These are phyloP conservation scores for Pleurotus platypus DNA, from an alignment of 768 basidiomycete genomes.

Conservation along the genomic window DNA sequence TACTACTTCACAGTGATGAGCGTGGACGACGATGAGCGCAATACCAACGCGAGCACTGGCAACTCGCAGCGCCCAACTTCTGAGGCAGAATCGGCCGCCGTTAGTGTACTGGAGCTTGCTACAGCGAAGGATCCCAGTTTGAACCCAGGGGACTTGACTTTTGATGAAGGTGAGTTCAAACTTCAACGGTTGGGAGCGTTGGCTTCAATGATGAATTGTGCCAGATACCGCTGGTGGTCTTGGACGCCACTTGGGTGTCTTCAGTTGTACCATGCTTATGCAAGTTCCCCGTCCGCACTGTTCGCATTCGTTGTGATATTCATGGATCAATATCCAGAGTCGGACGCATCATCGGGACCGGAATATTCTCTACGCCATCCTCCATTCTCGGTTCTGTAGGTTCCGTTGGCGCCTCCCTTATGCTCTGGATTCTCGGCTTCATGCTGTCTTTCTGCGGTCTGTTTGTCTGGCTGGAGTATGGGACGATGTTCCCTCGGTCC, in stretches of 20 bases:
- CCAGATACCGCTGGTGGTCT: slow-evolving; percentile 52
- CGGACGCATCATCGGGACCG: slow-evolving; percentile 58
- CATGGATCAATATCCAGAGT: slow-evolving; percentile 21
- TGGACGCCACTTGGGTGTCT: slow-evolving; percentile 54
- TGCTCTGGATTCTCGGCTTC: slow-evolving; percentile 67
- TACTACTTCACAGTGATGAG: no score
- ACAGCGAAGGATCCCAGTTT: slow-evolving; percentile 4
- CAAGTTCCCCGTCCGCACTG: slow-evolving; percentile 13
- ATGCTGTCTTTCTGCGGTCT: slow-evolving; percentile 54
- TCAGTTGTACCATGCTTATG: slow-evolving; percentile 56
- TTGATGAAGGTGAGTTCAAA: slow-evolving; percentile 41
- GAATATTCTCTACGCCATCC: slow-evolving; percentile 63
- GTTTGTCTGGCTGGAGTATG: slow-evolving; percentile 63
- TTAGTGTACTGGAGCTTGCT: not conserved
- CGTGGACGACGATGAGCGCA: no score
- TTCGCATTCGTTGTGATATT: not conserved
- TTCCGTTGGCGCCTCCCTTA: slow-evolving; percentile 55
- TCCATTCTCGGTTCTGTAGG: slow-evolving; percentile 54
- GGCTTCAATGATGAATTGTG: not conserved
- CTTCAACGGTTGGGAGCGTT: not conserved
- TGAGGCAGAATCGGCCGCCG: no score
- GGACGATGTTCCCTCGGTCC: slow-evolving; percentile 60
- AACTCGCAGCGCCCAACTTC: no score
- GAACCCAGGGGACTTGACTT: slow-evolving; percentile 41
- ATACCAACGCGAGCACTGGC: no score